Evolutionary conservation across 345 rosid species (phyloP).

Genomic region (Sisymbrium irio): DNA sequence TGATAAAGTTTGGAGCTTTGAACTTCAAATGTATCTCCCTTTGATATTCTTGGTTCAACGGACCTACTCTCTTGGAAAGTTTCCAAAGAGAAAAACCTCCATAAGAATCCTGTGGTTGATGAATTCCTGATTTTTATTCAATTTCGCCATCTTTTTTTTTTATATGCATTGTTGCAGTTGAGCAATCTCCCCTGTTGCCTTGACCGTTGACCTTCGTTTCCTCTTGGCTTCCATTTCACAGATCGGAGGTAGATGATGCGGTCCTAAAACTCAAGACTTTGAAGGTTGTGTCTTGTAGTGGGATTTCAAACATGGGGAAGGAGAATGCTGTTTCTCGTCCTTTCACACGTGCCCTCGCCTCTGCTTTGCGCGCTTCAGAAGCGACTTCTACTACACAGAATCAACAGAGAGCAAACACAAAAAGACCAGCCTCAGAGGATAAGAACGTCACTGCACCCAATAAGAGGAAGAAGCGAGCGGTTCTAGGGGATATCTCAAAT

Average conservation of each 20-base stretch:
- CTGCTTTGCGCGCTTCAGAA: slow-evolving; percentile 47
- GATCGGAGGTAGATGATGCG: slow-evolving; percentile 31
- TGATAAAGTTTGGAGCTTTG: slow-evolving; percentile 13
- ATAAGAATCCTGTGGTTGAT: neutral
- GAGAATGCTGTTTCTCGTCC: slow-evolving; percentile 49
- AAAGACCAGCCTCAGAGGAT: slow-evolving; percentile 62
- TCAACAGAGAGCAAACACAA: slow-evolving; percentile 44
- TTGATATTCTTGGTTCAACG: slow-evolving; percentile 22
- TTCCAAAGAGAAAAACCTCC: slow-evolving; percentile 1
- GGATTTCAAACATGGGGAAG: slow-evolving; percentile 56
- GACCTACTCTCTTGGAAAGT: slow-evolving; percentile 8
- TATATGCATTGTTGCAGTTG: slow-evolving; percentile 9
- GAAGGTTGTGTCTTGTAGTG: slow-evolving; percentile 38
- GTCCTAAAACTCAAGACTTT: slow-evolving; percentile 20
- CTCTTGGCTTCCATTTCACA: slow-evolving; percentile 13
- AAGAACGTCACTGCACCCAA: slow-evolving; percentile 35
- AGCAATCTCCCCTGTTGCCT: slow-evolving; percentile 2
- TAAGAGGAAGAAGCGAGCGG: slow-evolving; percentile 52
- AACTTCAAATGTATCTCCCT: slow-evolving; percentile 20
- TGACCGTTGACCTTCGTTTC: neutral
- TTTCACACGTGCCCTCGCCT: slow-evolving; percentile 71
- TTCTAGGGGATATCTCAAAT: slow-evolving; percentile 75
- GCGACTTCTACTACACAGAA: slow-evolving; percentile 35
- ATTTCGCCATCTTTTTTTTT: neutral
- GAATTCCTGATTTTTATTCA: neutral